Base-by-base conservation (phyloP, 2,329 filamentous ascomycete genomes). In the Aureobasidium subglaciale region DNA sequence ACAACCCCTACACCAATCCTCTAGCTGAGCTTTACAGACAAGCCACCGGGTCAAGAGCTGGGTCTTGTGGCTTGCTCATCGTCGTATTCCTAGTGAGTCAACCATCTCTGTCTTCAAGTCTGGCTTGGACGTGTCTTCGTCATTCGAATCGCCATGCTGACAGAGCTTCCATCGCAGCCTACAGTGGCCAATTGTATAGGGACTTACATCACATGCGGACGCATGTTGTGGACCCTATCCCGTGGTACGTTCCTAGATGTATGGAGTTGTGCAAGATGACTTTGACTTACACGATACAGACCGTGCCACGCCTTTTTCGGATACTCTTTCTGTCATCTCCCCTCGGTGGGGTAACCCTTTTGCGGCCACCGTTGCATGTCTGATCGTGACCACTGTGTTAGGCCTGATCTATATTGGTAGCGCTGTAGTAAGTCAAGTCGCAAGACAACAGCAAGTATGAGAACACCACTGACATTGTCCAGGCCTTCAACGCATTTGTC, bases 341-440 rank as follows among this genome's bases (percentile, higher is more conserved):
- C 60, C 70, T 0, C 68, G 61, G 0, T 74, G 73, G 59, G 70
- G 75, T 10, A 79, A 77, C 56, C 82, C 82, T 0, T 75, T 81
- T 59, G 78, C 80, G 59, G 78, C 82, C 0, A 83, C 79, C 0
- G 56, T 84, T 1, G 70, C 74, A 8, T 78, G 76, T 71, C 69
- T 73, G 4, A 59, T 70, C 37, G 67, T 77, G 54, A 77, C 77
- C 22, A 82, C 82, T 0, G 65, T 84, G 3, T 71, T 88, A 0
- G 84, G 83, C 0, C 75, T 74, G 38, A 83, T 88, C 41, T 87
- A 86, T 60, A 76, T 88, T 1, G 84, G 80, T n/a, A 82, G 75
- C 58, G 78, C 75, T 1, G 84, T 82, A 0, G 40, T 42, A 27
- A 42, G 40, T 20, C 37, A 22, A 6, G 8, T 13, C 11, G 11